These are phyloP conservation scores for Neurospora sp. DNA, from an alignment of 495 filamentous ascomycete genomes.

Conservation along the genomic window DNA sequence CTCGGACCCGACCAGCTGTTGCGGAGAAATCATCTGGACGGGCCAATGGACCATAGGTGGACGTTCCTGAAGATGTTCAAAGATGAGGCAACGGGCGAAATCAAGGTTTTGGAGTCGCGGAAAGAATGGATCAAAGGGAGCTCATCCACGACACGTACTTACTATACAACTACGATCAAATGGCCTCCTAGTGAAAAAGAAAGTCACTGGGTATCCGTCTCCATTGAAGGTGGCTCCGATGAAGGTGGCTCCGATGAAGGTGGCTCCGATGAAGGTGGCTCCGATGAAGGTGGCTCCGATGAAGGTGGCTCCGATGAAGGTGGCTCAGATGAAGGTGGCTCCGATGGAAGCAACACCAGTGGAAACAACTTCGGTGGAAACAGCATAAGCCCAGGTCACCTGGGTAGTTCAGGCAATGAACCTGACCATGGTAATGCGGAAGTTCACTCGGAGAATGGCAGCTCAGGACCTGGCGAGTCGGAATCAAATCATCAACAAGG, in stretches of 20 bases:
- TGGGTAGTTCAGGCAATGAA: background rate
- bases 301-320: too few species aligned
- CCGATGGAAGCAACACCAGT: background rate
- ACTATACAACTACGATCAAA: constrained; percentile 51
- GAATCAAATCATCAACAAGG: background rate
- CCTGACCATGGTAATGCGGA: background rate
- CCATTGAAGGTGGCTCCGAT: background rate
- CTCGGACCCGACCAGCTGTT: constrained; percentile 39
- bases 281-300: too few species aligned
- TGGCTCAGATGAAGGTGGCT: background rate
- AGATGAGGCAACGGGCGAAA: constrained; percentile 49
- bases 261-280: too few species aligned
- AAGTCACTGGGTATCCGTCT: background rate
- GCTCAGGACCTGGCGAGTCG: background rate
- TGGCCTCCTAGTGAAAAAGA: constrained; percentile 5
- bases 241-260: too few species aligned
- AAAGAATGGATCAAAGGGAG: constrained; percentile 56
- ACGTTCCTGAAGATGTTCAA: constrained; percentile 52
- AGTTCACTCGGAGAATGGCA: background rate
- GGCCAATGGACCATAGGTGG: constrained; percentile 71
- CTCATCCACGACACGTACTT: constrained; percentile 54
- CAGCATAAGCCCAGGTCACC: background rate
- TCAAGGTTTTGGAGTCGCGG: constrained; percentile 58
- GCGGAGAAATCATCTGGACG: constrained; percentile 60
- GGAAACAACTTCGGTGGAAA: background rate